Evolutionary conservation across 768 basidiomycete genomes (phyloP), one percentile per base, ranked within the genome.

Genomic region (Podaxis sp.): DNA sequence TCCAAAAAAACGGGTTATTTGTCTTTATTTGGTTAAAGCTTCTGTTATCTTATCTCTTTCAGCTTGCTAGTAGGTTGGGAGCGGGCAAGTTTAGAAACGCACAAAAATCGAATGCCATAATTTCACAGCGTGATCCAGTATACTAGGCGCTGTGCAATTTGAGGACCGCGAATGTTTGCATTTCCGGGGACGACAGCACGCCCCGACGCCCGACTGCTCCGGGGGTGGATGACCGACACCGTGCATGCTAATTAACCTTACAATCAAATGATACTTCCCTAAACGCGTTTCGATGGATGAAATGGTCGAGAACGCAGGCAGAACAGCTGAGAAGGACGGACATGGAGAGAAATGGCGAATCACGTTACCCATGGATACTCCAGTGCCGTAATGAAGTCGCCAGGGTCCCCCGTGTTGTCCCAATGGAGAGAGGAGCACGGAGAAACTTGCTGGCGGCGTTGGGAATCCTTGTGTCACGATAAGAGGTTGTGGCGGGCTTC

Each of bases 1-100:
- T 51, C 49, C 58, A 38, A 59, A 61, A 61, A 61, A 61, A 30
- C 22, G 30, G 22, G 6, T 11, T 61, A 13, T 61, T 61, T 52
- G 52, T 42, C 6, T 9, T 42, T 53, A 13, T 30, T 61, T 61
- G 51, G 8, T 48, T 59, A 9, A 6, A 39, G 36, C 58, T 30
- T 51, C 17, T 4, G 40, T 53, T 61, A 61, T 61, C 59, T 59
- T 51, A 51, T 59, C 57, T 49, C 44, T 24, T 36, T 22, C 24
- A 15, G 9, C 12, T 24, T 24, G 2, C 13, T 28, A 19, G 46
- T 22, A 8, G 33, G 7, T 11, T 13, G 7, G 22, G 24, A 51
- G 26, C 7, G 6, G 15, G 3, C 8, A 24, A 5, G 19, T 24
- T 22, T 24, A 51, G 24, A 1, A 51, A 51, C 8, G 49, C 49